Conservation (phyloP, 345 rosid species). For the Schrenkiella parvula region DNA sequence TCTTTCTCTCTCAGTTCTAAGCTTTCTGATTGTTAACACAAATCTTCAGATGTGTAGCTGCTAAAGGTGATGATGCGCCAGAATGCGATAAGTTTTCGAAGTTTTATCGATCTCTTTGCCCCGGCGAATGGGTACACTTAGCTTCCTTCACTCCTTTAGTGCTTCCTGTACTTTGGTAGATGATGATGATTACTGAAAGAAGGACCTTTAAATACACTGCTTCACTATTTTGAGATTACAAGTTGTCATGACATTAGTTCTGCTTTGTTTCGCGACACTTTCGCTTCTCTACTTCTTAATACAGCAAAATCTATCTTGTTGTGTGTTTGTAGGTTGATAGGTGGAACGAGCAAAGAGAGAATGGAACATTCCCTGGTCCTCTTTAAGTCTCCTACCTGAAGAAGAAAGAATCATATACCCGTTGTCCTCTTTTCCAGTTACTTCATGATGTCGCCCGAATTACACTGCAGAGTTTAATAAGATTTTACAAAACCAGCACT, state of each 20-base stretch:
- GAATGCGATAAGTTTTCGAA: conserved; percentile 93
- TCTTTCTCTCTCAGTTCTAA: neutral
- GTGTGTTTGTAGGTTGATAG: conserved; percentile 54
- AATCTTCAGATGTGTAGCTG: conserved; percentile 69
- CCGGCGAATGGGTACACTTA: conserved; percentile 80
- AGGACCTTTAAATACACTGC: neutral
- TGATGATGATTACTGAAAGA: neutral
- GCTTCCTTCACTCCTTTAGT: neutral
- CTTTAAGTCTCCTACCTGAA: conserved; percentile 45
- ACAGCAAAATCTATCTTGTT: neutral
- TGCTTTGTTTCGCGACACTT: neutral
- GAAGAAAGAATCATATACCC: conserved; percentile 13
- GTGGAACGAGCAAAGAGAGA: conserved; percentile 99
- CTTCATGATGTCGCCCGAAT: conserved; percentile 8
- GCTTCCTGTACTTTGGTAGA: neutral
- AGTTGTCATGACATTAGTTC: neutral
- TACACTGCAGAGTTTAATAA: conserved; percentile 34
- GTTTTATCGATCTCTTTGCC: conserved; percentile 94
- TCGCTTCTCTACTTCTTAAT: neutral
- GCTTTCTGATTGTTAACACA: neutral
- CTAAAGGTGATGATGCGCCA: conserved; percentile 86
- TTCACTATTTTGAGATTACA: neutral
- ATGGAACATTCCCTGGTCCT: conserved; percentile 95
- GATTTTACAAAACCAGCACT: conserved; percentile 33
- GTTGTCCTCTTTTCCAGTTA: conserved; percentile 9